Conservation (phyloP, 352 stramenopile genomes). For the Saprolegnia diclina region DNA sequence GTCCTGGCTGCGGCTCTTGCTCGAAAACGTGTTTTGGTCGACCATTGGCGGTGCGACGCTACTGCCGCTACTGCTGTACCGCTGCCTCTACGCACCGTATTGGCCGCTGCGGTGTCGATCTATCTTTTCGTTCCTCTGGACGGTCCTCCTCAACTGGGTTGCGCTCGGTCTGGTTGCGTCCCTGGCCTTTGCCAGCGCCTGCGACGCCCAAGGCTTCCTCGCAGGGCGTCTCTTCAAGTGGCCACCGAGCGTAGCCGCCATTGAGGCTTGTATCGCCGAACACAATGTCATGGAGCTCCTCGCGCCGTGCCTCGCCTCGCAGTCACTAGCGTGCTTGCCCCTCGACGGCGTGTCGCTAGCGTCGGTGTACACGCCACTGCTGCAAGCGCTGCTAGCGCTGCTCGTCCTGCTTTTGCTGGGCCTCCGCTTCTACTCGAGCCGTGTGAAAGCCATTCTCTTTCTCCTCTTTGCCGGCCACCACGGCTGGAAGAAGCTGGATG, state of each 20-base stretch:
- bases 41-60: conserved; percentile 6
- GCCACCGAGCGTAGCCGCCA: neutral
- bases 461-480: conserved; percentile 1
- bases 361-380: neutral
- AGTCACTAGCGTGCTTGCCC: neutral
- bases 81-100: neutral
- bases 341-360: neutral
- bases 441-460: neutral
- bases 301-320: neutral
- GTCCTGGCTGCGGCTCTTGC: conserved; percentile 4
- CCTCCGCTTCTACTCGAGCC: conserved; percentile 4
- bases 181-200: conserved; percentile 11
- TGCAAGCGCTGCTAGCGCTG: neutral
- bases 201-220: conserved; percentile 11
- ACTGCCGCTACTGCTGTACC: conserved; percentile 10
- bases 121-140: conserved; percentile 5
- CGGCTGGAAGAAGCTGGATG: neutral
- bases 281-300: neutral
- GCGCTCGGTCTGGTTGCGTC: conserved; percentile 3
- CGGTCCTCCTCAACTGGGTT: conserved; percentile 14
- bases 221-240: conserved; percentile 10
- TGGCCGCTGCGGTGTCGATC: conserved; percentile 1
- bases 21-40: conserved; percentile 20
- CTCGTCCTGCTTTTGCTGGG: neutral
- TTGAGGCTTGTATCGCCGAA: neutral